A percentile compares a stretch with the other conserved stretches of the same genome.
Conservation (phyloP, 1,284 basidiomycete genomes). For the Ceratobasidium sp. region DNA sequence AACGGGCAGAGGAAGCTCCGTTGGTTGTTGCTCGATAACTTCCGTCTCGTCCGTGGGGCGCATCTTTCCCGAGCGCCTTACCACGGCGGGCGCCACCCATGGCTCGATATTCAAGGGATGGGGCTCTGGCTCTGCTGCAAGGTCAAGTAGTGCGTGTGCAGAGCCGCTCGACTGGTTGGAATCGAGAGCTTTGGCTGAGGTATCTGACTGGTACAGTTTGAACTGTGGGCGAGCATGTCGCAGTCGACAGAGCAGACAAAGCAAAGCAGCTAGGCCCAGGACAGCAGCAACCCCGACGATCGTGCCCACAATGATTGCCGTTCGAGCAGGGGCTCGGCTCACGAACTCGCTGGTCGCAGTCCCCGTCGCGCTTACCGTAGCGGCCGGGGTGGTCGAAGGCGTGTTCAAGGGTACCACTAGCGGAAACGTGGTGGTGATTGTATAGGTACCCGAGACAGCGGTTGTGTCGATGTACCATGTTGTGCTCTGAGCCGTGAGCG, state of each 20-base stretch:
- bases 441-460: constrained; percentile 22
- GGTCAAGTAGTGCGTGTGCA: constrained; percentile 15
- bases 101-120: constrained; percentile 30
- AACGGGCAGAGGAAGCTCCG: background rate
- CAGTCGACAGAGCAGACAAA: background rate
- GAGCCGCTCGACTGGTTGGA: constrained; percentile 2
- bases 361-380: background rate
- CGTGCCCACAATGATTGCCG: background rate
- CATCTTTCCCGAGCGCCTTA: background rate
- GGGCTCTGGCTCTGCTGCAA: constrained; percentile 13
- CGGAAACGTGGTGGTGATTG: constrained; percentile 18
- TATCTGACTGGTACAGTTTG: background rate
- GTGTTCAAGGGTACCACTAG: constrained; percentile 26
- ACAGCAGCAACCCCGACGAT: background rate
- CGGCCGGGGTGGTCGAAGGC: background rate
- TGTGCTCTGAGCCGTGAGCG: constrained; percentile 22
- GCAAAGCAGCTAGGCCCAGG: background rate
- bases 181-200: background rate
- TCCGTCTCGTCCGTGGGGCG: background rate
- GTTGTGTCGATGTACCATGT: constrained; percentile 33
- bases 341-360: too few relatives aligned
- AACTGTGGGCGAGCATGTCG: background rate
- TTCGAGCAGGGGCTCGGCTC: background rate
- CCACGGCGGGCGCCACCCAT: constrained; percentile 2
- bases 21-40: background rate